Evolutionary conservation across 306 rosid species (phyloP).

Genomic region (Gleditsia sinensis): DNA sequence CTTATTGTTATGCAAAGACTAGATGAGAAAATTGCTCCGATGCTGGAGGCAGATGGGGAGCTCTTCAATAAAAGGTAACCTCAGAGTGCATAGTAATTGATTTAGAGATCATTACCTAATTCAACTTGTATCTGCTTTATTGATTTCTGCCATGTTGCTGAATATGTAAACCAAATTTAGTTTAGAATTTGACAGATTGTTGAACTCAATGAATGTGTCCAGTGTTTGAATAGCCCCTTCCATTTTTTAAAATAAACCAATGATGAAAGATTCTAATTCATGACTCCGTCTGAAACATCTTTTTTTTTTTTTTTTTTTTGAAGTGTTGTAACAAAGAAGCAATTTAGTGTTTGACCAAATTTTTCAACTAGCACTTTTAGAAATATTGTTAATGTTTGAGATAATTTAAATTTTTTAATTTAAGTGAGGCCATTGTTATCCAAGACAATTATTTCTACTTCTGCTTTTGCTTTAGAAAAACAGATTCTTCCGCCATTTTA

Average conservation of each 20-base stretch:
- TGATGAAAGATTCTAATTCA: neutral
- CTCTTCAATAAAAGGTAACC: constrained; percentile 82
- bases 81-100: neutral
- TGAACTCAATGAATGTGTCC: neutral
- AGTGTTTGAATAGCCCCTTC: neutral
- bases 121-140: neutral
- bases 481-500: too few species aligned
- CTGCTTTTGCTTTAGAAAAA: too few species aligned
- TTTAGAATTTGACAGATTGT: neutral
- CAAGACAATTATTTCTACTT: too few species aligned
- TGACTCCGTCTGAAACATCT: neutral
- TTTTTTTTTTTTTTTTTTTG: neutral
- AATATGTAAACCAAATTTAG: constrained; percentile 3
- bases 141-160: neutral
- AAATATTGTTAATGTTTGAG: too few species aligned
- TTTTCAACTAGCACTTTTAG: too few species aligned
- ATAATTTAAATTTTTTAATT: too few species aligned
- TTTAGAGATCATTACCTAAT: constrained; percentile 11
- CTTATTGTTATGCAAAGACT: constrained; percentile 96
- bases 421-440: too few species aligned
- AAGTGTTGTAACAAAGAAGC: too few species aligned
- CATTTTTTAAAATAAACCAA: neutral
- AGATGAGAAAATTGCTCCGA: constrained; percentile 85
- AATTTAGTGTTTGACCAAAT: too few species aligned
- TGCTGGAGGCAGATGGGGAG: constrained; percentile 93